These are phyloP conservation scores for Colletotrichum coccodes DNA, from an alignment of 2,329 filamentous ascomycete species.

Conservation along the genomic window DNA sequence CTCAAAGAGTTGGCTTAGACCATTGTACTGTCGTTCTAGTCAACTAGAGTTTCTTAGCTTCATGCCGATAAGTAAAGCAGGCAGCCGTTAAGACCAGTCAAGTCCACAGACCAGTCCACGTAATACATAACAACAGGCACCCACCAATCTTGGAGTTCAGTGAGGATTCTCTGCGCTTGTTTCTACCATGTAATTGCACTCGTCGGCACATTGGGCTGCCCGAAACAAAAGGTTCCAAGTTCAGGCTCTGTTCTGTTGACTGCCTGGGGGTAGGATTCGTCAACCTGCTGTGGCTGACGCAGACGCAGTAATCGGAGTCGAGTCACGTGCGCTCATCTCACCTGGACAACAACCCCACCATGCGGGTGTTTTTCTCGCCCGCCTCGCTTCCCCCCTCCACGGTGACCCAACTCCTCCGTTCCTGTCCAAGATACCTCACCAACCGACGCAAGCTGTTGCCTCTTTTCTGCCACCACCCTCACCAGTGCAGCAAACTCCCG, in stretches of 20 bases:
- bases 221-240: background rate
- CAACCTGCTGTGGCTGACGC: slow-evolving; percentile 33
- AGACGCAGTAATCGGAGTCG: background rate
- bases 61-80: slow-evolving; percentile 1
- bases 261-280: slow-evolving; percentile 33
- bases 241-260: slow-evolving; percentile 6
- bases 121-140: background rate
- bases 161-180: background rate
- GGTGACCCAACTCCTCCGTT: slow-evolving; percentile 33
- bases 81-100: background rate
- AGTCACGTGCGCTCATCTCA: slow-evolving; percentile 35
- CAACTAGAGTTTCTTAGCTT: background rate
- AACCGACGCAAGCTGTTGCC: slow-evolving; percentile 34
- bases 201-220: background rate
- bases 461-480: slow-evolving; percentile 28
- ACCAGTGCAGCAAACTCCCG: slow-evolving; percentile 27
- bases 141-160: too few relatives aligned
- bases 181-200: background rate
- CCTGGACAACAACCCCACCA: slow-evolving; percentile 37
- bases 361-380: slow-evolving; percentile 36
- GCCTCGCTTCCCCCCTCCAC: slow-evolving; percentile 34
- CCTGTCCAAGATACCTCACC: slow-evolving; percentile 34
- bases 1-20: background rate
- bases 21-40: background rate
- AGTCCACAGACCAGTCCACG: background rate